phyloP scores from a whole-genome alignment of 179 eudicot species.

The Nepenthes alata region DNA sequence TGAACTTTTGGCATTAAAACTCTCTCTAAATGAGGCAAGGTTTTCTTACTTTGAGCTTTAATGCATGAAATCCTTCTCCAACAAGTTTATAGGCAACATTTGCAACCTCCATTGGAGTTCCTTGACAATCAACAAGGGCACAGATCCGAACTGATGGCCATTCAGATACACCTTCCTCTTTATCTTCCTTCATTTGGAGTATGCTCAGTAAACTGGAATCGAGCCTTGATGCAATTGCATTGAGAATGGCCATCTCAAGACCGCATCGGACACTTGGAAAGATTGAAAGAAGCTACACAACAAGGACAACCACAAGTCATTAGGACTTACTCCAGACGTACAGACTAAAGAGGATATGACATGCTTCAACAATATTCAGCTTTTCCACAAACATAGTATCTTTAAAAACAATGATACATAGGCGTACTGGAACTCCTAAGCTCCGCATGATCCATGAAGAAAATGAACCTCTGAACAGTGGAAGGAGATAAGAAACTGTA shows the following conservation, averaged over 20 bases:
- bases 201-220: constrained; percentile 46
- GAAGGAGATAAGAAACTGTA: constrained; percentile 29
- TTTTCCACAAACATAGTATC: background rate
- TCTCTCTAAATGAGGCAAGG: constrained; percentile 1
- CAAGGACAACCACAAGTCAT: background rate
- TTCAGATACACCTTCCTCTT: constrained; percentile 16
- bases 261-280: constrained; percentile 96
- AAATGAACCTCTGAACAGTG: constrained; percentile 60
- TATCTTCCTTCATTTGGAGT: constrained; percentile 31
- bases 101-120: constrained; percentile 73
- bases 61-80: constrained; percentile 66
- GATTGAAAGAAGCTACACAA: constrained; percentile 57
- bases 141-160: constrained; percentile 45
- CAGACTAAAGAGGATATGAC: background rate
- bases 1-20: constrained; percentile 7
- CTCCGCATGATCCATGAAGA: constrained; percentile 69
- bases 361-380: background rate
- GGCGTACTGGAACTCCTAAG: constrained; percentile 70
- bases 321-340: background rate
- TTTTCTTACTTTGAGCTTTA: constrained; percentile 71
- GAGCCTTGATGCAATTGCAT: constrained; percentile 64
- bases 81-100: constrained; percentile 47
- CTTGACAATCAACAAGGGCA: constrained; percentile 75
- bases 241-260: constrained; percentile 86
- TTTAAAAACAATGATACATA: background rate